A percentile compares a stretch with the other conserved stretches of the same genome.
These are phyloP conservation scores for Lathyrus aphaca DNA, from an alignment of 306 rosid species.

Conservation along the genomic window DNA sequence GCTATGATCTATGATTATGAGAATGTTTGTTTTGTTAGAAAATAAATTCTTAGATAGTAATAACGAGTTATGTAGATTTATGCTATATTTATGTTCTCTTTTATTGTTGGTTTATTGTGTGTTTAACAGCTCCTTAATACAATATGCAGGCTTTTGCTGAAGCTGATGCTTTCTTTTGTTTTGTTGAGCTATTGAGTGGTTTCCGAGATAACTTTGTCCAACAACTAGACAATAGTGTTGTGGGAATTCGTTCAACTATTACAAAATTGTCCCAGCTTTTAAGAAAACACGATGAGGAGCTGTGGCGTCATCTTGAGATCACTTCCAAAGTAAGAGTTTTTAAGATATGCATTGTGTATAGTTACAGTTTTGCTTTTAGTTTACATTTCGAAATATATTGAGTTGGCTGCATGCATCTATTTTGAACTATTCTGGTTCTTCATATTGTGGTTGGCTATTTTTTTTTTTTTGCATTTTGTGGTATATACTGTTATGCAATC, in stretches of 20 bases:
- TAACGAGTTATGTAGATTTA: constrained; percentile 12
- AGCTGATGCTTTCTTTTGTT: constrained; percentile 98
- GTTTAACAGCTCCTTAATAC: constrained; percentile 43
- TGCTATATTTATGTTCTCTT: constrained; percentile 6
- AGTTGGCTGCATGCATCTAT: constrained; percentile 3
- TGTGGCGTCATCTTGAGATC: constrained; percentile 99
- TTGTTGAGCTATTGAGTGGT: constrained; percentile 94
- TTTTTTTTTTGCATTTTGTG: constrained; percentile 1
- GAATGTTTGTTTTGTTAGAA: constrained; percentile 3
- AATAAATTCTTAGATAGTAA: constrained; percentile 10
- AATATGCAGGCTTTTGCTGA: constrained; percentile 83
- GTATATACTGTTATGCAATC: constrained; percentile 19
- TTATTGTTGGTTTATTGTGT: constrained; percentile 36
- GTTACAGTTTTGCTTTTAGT: constrained; percentile 1
- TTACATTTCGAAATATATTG: constrained; percentile 27
- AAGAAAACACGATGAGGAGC: constrained; percentile 94
- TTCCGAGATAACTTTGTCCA: constrained; percentile 96
- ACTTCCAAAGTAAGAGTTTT: constrained; percentile 80
- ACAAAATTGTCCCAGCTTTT: constrained; percentile 86
- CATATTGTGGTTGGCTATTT: constrained; percentile 21
- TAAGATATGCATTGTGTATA: constrained; percentile 11
- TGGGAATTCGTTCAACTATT: constrained; percentile 97
- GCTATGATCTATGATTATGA: constrained; percentile 6
- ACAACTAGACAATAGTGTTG: constrained; percentile 98
- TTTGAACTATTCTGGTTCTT: constrained; percentile 3